Base-by-base conservation (phyloP, 306 rosid species). In the Fragaria nilgerrensis region DNA sequence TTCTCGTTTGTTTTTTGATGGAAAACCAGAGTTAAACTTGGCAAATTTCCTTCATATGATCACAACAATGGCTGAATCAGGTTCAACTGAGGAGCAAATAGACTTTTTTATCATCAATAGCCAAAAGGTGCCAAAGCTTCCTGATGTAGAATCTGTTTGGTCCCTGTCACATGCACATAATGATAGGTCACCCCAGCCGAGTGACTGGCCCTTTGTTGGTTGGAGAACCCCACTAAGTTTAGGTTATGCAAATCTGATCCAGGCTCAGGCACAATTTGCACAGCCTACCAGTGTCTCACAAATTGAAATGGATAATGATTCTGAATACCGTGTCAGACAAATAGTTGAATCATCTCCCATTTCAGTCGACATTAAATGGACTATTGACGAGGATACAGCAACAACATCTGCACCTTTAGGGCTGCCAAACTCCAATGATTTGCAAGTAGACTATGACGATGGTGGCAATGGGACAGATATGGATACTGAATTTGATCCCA, bases 31-130 rank as follows among this genome's bases (percentile, higher is more conserved):
- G 47, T 72, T 90, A 37, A 90, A 87, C 86, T 75, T 94, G 48
- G 90, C 95, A 79, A 92, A 94, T 89, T 94, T 94, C 89, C 96
- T 94, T 77, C 92, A 88, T 80, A 89, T 88, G 90, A 88, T 94
- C 82, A 86, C 91, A 76, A 86, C 89, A 76, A 92, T 87, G 96
- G 88, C 87, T 3, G 92, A 92, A 70, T 87, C 89, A 43, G 95
- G 90, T 65, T 89, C 92, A 68, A 78, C 86, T 22, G 83, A 82
- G 85, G 94, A 89, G 81, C 93, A 93, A 79, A 84, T 83, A 17
- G 93, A 93, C 74, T 73, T 80, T 82, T 91, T 93, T 79, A 81
- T 94, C 80, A 70, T 80, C 79, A 89, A 85, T 75, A 92, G 82
- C 88, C 98, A 92, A 83, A 88, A 82, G 76, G 75, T 94, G 67